Evolutionary conservation across 768 basidiomycete species (phyloP), one percentile per base, ranked within the genome.

Genomic region (Lactarius vividus): DNA sequence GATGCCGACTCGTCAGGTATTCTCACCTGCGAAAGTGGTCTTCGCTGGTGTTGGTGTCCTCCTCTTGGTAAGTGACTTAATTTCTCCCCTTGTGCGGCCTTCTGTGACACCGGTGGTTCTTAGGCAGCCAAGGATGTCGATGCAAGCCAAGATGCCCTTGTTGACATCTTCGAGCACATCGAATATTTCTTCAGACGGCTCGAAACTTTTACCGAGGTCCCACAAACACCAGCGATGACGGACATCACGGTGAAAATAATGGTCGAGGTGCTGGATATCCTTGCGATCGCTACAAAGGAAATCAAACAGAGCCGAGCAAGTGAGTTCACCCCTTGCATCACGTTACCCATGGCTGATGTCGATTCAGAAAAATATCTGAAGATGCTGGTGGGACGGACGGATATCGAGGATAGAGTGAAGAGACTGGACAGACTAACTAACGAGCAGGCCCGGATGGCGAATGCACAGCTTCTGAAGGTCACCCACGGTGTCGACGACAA

Each of bases 21-120:
- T 62, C 29, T 42, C 61, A 2, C 61, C 40, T 1, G 61, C 40
- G 16, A 62, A 42, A 2, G 1, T 46, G 26, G 44, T 62, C 35
- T 62, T 62, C 35, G 40, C 54, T 15, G 61, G 54, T 15, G 29
- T 62, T 23, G 61, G 54, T 16, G 13, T 62, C 13, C 61, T 62
- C 26, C 40, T 62, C 15, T 4, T 31, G 0, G 61, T 56, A n/a
- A 6, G 31, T 56, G 28, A 10, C 23, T 31, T 42, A 8, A 20
- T 20, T 20, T 29, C 20, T 44, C 9, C n/a, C 40, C 26, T 9
- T 0, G n/a, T 20, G n/a, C 9, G 9, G 20, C 11, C 10, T 4
- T n/a, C 8, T 33, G 40, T 62, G 20, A 31, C 5, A 33, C 6
- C 15, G 9, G 4, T 31, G 2, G 4, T 9, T 28, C 4, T 44